Evolutionary conservation across 768 basidiomycete species (phyloP).

Genomic region (Termitomyces sp.): DNA sequence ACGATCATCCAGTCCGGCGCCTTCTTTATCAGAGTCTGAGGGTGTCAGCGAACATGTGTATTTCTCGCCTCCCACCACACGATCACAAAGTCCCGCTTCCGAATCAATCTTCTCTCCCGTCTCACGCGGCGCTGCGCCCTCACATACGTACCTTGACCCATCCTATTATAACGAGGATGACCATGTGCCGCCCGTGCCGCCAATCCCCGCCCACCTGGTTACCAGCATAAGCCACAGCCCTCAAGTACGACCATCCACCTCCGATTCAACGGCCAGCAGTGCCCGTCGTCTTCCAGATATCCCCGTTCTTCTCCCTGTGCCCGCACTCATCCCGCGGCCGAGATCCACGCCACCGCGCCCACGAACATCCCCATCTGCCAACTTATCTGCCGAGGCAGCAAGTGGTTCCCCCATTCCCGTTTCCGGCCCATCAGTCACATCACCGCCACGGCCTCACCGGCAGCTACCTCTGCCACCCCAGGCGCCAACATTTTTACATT

Average conservation of each 20-base stretch:
- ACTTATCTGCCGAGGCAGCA: neutral
- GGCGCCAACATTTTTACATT: neutral
- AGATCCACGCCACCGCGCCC: conserved; percentile 20
- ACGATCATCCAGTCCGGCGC: conserved; percentile 18
- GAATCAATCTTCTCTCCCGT: conserved; percentile 41
- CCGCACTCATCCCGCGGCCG: conserved; percentile 12
- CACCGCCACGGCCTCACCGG: conserved; percentile 7
- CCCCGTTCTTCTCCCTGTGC: conserved; percentile 13
- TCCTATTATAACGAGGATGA: conserved; percentile 28
- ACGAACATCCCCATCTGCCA: conserved; percentile 7
- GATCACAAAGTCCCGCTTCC: conserved; percentile 37
- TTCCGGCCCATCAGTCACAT: neutral
- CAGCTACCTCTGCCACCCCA: conserved; percentile 10
- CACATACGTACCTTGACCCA: conserved; percentile 38
- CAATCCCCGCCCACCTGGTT: conserved; percentile 26
- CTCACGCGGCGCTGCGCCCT: conserved; percentile 36
- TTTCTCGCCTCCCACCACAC: conserved; percentile 19
- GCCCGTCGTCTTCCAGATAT: conserved; percentile 17
- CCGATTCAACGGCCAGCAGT: conserved; percentile 6
- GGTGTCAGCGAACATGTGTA: conserved; percentile 26
- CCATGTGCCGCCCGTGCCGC: conserved; percentile 30
- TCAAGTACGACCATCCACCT: conserved; percentile 8
- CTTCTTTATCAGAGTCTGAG: conserved; percentile 23
- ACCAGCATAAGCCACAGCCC: conserved; percentile 4
- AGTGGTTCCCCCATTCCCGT: neutral